Evolutionary conservation across 805 yeast genomes (phyloP).

Genomic region (Kodamaea hsintzibuensis): DNA sequence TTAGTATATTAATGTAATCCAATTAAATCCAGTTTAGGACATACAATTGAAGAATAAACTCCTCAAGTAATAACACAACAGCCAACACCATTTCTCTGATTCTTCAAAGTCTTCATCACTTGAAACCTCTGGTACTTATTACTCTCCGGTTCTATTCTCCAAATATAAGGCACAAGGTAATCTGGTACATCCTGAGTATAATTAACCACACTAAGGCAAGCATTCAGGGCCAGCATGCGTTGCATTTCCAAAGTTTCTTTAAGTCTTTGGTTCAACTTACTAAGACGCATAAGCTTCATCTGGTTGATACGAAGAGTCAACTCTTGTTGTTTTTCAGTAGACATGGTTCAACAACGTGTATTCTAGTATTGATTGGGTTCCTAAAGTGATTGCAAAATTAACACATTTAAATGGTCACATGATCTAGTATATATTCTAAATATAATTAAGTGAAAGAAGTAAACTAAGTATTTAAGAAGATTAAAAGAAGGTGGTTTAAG

Average conservation of each 20-base stretch:
- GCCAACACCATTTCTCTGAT: conserved; percentile 3
- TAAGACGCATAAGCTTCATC: conserved; percentile 47
- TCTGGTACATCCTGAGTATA: conserved; percentile 47
- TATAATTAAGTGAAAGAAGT: background rate
- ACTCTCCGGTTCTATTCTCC: conserved; percentile 38
- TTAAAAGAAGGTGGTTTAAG: background rate
- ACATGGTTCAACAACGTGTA: conserved; percentile 1
- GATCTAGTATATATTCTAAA: background rate
- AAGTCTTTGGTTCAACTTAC: conserved; percentile 44
- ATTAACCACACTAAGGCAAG: conserved; percentile 36
- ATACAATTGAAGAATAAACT: too few species aligned
- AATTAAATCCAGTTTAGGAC: too few species aligned
- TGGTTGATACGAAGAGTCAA: conserved; percentile 42
- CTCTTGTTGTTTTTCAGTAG: conserved; percentile 8
- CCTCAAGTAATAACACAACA: conserved; percentile 8
- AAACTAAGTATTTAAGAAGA: background rate
- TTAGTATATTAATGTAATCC: too few species aligned
- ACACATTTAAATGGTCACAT: conserved; percentile 4
- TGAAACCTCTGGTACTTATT: conserved; percentile 35
- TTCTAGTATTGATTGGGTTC: background rate
- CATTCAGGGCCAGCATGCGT: conserved; percentile 33
- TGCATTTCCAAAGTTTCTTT: conserved; percentile 53
- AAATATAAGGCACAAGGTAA: conserved; percentile 45
- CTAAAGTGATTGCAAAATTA: conserved; percentile 2
- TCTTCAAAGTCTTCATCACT: conserved; percentile 11